Conservation (phyloP, 2,329 filamentous ascomycete species). For the Aspergillus novofumigatus region DNA sequence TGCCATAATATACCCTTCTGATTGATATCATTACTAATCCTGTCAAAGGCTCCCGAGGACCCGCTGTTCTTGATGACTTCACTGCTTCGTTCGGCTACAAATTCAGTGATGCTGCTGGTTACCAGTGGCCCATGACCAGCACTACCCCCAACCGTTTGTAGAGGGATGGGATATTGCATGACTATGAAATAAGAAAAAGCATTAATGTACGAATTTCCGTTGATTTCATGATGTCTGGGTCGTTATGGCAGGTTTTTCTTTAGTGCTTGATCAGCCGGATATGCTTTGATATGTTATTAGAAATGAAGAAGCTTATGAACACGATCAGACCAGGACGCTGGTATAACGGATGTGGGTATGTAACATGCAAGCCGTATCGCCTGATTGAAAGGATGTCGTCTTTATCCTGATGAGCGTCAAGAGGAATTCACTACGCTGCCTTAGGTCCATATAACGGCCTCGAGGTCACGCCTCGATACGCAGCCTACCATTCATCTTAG, state of each 20-base stretch:
- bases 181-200: conserved; percentile 10
- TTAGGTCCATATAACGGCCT: too few species aligned
- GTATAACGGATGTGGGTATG: too few species aligned
- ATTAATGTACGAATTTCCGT: conserved; percentile 17
- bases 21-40: neutral
- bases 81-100: conserved; percentile 98
- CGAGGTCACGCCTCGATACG: too few species aligned
- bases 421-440: too few species aligned
- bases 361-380: too few species aligned
- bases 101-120: conserved; percentile 93
- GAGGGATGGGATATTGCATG: conserved; percentile 22
- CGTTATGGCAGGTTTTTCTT: conserved; percentile 2
- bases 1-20: conserved; percentile 7
- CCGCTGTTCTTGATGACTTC: conserved; percentile 95
- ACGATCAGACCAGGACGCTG: neutral
- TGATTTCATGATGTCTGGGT: conserved; percentile 3
- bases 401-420: too few species aligned
- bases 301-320: neutral
- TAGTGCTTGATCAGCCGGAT: neutral
- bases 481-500: too few species aligned
- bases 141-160: conserved; percentile 77
- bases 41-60: conserved; percentile 79
- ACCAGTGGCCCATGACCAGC: conserved; percentile 81
- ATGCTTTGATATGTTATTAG: neutral
- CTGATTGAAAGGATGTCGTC: too few species aligned